phyloP scores from a whole-genome alignment of 2,329 filamentous ascomycete species.

The Monilinia fructicola region DNA sequence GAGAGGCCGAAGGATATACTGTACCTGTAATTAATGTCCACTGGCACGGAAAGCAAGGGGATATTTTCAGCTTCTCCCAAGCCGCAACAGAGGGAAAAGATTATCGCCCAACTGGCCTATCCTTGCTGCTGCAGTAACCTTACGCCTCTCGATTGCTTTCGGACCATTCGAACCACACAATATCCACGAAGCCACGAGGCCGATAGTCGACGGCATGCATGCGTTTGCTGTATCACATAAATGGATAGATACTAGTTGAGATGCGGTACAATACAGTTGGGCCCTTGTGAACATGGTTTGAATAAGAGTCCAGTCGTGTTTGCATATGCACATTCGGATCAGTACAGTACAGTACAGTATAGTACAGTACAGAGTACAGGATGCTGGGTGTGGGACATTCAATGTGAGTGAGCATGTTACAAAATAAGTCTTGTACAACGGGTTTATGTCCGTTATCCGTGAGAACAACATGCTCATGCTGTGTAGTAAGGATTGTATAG shows the following conservation, averaged over 20 bases:
- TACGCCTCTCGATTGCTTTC: slow-evolving; percentile 8
- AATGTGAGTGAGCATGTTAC: no score
- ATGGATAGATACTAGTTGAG: background rate
- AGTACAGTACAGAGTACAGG: no score
- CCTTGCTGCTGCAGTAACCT: slow-evolving; percentile 8
- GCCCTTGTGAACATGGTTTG: background rate
- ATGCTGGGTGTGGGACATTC: background rate
- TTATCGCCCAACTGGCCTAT: background rate
- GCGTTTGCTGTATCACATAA: slow-evolving; percentile 14
- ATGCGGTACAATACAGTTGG: background rate
- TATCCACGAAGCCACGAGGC: slow-evolving; percentile 17
- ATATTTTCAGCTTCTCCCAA: background rate
- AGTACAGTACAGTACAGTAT: no score
- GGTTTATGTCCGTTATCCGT: slow-evolving; percentile 18
- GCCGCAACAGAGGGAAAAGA: background rate
- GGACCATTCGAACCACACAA: slow-evolving; percentile 15
- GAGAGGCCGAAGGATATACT: background rate
- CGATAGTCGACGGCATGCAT: slow-evolving; percentile 5
- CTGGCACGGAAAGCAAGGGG: slow-evolving; percentile 11
- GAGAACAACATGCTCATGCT: background rate
- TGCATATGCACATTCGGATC: background rate
- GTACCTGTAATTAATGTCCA: no score
- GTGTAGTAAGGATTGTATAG: background rate
- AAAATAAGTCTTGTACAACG: slow-evolving; percentile 11
- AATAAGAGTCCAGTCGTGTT: slow-evolving; percentile 3